A percentile compares a stretch with the other conserved stretches of the same genome.
These are phyloP conservation scores for Diaporthe citri DNA, from an alignment of 2,329 filamentous ascomycete genomes.

Conservation along the genomic window DNA sequence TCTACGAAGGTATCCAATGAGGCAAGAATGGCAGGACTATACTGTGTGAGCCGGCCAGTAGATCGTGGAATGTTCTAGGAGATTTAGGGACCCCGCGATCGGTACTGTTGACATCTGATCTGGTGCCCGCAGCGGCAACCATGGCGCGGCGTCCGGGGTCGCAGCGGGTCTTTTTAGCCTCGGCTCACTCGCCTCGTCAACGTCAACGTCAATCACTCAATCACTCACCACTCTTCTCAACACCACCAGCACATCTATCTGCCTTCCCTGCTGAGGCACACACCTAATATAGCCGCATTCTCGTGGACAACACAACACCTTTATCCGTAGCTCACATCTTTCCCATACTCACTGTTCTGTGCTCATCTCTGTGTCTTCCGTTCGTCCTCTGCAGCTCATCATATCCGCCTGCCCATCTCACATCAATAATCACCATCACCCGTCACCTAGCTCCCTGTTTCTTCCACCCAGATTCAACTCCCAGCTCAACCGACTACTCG, in stretches of 20 bases:
- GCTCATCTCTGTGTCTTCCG: not conserved
- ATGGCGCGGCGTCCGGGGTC: slow-evolving; percentile 19
- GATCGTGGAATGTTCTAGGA: slow-evolving; percentile 29
- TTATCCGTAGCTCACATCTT: not conserved
- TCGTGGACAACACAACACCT: not conserved
- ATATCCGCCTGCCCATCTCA: not conserved
- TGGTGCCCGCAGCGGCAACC: slow-evolving; percentile 5
- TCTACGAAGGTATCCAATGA: not conserved
- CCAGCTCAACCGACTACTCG: not conserved
- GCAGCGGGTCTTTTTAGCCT: slow-evolving; percentile 30
- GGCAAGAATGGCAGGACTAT: not conserved
- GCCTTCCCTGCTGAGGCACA: not conserved
- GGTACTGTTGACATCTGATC: slow-evolving; percentile 21
- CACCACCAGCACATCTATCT: not conserved
- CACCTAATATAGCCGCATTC: not conserved
- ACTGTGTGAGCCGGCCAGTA: not conserved
- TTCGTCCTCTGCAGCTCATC: not conserved
- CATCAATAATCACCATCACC: not conserved
- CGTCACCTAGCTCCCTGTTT: not conserved
- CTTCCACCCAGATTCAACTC: not conserved
- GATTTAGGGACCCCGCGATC: slow-evolving; percentile 4
- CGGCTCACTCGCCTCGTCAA: slow-evolving; percentile 23
- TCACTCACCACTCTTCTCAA: not conserved
- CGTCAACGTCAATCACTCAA: not conserved
- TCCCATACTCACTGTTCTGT: not conserved